Conservation (phyloP, 768 basidiomycete species). For the Hygrophorus pudorinus region DNA sequence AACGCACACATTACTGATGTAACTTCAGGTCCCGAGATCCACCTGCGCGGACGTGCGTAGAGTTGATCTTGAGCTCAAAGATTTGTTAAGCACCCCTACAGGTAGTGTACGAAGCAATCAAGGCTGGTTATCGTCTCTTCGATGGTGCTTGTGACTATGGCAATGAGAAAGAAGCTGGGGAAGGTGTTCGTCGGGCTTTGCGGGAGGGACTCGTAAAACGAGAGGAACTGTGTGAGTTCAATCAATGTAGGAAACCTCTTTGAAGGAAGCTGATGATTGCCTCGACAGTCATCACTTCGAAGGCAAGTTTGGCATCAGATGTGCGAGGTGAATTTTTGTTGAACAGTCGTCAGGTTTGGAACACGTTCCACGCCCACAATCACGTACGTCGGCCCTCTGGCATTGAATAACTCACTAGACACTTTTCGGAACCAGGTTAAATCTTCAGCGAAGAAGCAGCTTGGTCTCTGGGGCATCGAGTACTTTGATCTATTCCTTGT, state of each 20-base stretch:
- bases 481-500: slow-evolving; percentile 77
- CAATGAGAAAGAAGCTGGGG: slow-evolving; percentile 80
- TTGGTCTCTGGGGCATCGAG: slow-evolving; percentile 74
- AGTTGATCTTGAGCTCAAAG: background rate
- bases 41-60: slow-evolving; percentile 48
- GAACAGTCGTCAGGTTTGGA: slow-evolving; percentile 54
- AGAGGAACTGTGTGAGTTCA: slow-evolving; percentile 69
- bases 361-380: slow-evolving; percentile 76
- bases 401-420: slow-evolving; percentile 13
- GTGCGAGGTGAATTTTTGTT: background rate
- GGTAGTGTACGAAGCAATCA: slow-evolving; percentile 81
- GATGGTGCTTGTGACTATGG: slow-evolving; percentile 85
- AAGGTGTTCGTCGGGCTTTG: slow-evolving; percentile 71
- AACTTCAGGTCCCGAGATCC: slow-evolving; percentile 43
- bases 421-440: slow-evolving; percentile 35
- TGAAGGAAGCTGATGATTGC: slow-evolving; percentile 48
- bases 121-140: slow-evolving; percentile 77
- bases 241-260: background rate
- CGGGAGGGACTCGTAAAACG: slow-evolving; percentile 76
- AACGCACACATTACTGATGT: slow-evolving; percentile 5
- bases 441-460: slow-evolving; percentile 47
- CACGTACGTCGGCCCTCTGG: slow-evolving; percentile 36
- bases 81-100: slow-evolving; percentile 17
- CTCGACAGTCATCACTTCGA: slow-evolving; percentile 76
- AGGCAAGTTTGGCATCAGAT: slow-evolving; percentile 29